Evolutionary conservation across 2,329 filamentous ascomycete species (phyloP), one percentile per base, ranked within the genome.

Genomic region (Pochonia chlamydosporia): DNA sequence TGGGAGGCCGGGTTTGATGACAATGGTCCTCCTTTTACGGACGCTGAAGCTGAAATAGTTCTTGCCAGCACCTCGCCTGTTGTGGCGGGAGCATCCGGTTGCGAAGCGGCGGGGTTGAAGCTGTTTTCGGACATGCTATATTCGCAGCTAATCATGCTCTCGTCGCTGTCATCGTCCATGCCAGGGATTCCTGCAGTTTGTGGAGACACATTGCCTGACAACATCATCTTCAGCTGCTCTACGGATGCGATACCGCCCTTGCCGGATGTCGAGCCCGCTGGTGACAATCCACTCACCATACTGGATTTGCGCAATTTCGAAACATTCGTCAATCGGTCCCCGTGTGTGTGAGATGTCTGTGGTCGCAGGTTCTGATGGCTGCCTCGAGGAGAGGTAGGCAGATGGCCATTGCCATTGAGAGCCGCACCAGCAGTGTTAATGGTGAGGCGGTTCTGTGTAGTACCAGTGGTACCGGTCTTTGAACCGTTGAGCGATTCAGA

Each of bases 401-500:
- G 65, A 21, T 67, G 56, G 25, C 66, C 63, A 43, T 70, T 65
- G 20, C 59, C 56, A 39, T 64, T 73, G 47, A 78, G 70, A 18
- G 53, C 57, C 13, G 41, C 49, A 11, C 16, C 41, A 31, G 50
- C 53, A 2, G 63, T 65, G 54, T 78, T 81, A 31, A 83, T 73
- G n/a, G 76, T 75, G 33, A 87, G 73, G 50, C 79, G 77, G 52
- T 78, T 77, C 41, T 72, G 56, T 60, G 69, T 56, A 11, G 75
- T 76, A 16, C 63, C 73, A 46, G 72, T 75, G 10, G 80, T 87
- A 36, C 79, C 84, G 1, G 79, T 75, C 52, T 80, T 82, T 3
- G 89, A 95, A 20, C 89, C 89, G 46, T 74, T 87, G 46, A 95
- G 70, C 4, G 89, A 95, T 11, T 80, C 79, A 1, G 87, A 81